phyloP scores from a whole-genome alignment of 139 green algal species.

The Closterium sp. region DNA sequence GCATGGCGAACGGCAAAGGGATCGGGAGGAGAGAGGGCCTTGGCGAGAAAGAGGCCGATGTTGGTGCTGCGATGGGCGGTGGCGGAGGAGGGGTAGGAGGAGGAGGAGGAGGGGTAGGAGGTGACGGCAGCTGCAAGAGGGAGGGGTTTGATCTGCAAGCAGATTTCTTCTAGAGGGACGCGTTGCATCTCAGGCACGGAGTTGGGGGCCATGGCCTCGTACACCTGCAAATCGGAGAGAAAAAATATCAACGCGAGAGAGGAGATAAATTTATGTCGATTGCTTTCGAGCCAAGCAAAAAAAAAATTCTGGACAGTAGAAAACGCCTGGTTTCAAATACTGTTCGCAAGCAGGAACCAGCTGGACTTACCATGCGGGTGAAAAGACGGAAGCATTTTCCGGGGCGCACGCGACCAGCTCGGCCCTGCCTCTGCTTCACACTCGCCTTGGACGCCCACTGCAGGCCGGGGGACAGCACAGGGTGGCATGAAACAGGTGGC shows the following conservation, averaged over 20 bases:
- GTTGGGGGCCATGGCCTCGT: slow-evolving; percentile 21
- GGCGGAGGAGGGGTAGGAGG: not conserved
- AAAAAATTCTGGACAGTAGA: too few relatives aligned
- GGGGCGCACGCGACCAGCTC: slow-evolving; percentile 49
- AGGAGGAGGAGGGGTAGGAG: not conserved
- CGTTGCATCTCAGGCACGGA: slow-evolving; percentile 68
- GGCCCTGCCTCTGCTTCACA: slow-evolving; percentile 52
- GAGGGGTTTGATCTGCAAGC: slow-evolving; percentile 68
- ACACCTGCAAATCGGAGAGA: not conserved
- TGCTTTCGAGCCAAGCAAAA: too few relatives aligned
- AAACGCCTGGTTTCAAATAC: too few relatives aligned
- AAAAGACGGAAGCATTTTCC: slow-evolving; percentile 54
- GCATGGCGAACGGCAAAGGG: slow-evolving; percentile 11
- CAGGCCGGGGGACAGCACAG: not conserved
- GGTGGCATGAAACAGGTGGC: not conserved
- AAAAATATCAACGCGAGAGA: too few relatives aligned
- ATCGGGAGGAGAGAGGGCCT: slow-evolving; percentile 12
- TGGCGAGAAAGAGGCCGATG: slow-evolving; percentile 23
- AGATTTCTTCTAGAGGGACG: slow-evolving; percentile 89
- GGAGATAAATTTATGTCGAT: too few relatives aligned
- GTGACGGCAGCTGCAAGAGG: not conserved
- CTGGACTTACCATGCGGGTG: slow-evolving; percentile 39
- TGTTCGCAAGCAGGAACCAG: too few relatives aligned
- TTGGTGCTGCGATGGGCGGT: not conserved
- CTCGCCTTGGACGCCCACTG: slow-evolving; percentile 33